Evolutionary conservation across 345 rosid species (phyloP), one percentile per base, ranked within the genome.

Genomic region (Trapa incisa): DNA sequence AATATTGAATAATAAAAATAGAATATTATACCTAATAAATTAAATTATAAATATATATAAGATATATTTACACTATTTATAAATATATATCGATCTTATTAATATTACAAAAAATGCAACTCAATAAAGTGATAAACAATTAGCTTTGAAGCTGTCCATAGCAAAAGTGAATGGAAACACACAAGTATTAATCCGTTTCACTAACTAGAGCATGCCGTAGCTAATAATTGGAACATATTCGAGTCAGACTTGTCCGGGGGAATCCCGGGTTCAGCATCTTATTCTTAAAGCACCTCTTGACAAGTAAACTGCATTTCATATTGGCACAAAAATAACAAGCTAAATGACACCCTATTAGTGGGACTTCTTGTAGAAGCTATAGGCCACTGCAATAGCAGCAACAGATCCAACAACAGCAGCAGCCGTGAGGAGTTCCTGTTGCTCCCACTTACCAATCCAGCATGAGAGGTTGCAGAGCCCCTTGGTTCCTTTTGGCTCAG

Each of bases 321-420:
- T 58, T 33, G 35, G n/a, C 57, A 17, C 60, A 54, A 54, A 54
- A 15, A 22, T 14, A 3, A 2, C 60, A 54, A 54, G 35, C 54
- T 11, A 35, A 58, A 9, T 35, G 7, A 16, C 9, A 33, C 60
- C 8, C 32, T 32, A 14, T 32, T 32, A 32, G 22, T 65, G 67
- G 13, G 94, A 87, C 85, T 81, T 85, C 76, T 78, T 79, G 73
- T 80, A 88, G 52, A 83, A 47, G 70, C 85, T 85, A 70, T 79
- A 89, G 64, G 89, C 93, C 64, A 92, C 75, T 0, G 89, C 93
- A 68, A 87, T 37, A 7, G 88, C 79, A 64, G 85, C 91, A 66
- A 84, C 73, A 38, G 91, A 95, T 73, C 93, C 96, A 68, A 82
- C 77, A 65, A 82, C 84, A 22, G 89, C 89, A 14, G 75, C 80